Conservation (phyloP, 75 land plant genomes). For the Picea sitchensis region DNA sequence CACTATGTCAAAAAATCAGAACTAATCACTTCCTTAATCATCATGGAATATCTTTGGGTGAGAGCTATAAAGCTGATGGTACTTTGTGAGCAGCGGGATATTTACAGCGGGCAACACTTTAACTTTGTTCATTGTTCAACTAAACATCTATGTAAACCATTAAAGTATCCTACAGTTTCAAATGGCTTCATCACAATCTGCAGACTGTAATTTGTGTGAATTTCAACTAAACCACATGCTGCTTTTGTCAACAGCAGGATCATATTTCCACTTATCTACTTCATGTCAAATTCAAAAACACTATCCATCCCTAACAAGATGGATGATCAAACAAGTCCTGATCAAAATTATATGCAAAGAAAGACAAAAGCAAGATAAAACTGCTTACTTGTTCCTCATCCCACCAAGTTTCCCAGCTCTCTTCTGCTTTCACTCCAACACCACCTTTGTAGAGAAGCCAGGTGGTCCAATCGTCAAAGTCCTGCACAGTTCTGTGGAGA, state of each 20-base stretch:
- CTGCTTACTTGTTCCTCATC: slow-evolving; percentile 85
- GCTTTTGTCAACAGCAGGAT: neutral
- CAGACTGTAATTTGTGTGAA: too few relatives aligned
- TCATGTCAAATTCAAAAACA: neutral
- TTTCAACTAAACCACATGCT: neutral
- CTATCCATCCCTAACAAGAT: neutral
- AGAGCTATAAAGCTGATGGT: neutral
- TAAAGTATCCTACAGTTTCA: too few relatives aligned
- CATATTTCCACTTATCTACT: neutral
- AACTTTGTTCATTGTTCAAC: neutral
- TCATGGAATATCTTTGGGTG: neutral
- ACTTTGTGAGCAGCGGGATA: neutral
- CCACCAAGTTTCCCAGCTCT: slow-evolving; percentile 99
- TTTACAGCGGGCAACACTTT: neutral
- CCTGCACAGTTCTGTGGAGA: slow-evolving; percentile 86
- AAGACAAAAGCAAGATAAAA: neutral
- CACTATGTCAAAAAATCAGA: too few relatives aligned
- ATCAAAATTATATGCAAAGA: neutral
- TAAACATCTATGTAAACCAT: neutral
- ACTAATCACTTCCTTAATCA: too few relatives aligned
- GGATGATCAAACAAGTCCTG: neutral
- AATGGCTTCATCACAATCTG: too few relatives aligned
- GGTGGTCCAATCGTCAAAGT: slow-evolving; percentile 97
- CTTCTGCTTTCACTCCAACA: slow-evolving; percentile 84
- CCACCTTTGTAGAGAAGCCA: slow-evolving; percentile 98